Evolutionary conservation across 352 stramenopile genomes (phyloP).

Genomic region (Aphanomyces astaci): DNA sequence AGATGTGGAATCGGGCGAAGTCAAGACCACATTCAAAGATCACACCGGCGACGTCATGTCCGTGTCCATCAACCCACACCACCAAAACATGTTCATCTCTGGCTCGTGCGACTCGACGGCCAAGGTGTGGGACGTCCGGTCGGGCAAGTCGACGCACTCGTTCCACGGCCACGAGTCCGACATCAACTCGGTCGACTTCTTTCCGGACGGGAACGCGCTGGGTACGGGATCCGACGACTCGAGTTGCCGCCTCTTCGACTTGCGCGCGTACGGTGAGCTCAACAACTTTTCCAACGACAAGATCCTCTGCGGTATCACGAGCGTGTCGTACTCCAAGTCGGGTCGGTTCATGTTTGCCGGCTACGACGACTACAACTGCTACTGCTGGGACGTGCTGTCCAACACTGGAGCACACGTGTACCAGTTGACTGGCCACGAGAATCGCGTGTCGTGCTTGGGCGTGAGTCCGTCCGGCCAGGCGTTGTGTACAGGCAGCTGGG

Average conservation of each 20-base stretch:
- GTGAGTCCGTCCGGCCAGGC: conserved; percentile 93
- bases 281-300: conserved; percentile 96
- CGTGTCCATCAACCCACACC: conserved; percentile 91
- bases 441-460: conserved; percentile 95
- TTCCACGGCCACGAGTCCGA: conserved; percentile 97
- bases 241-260: conserved; percentile 95
- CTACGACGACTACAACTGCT: conserved; percentile 97
- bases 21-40: conserved; percentile 95
- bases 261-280: conserved; percentile 94
- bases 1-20: conserved; percentile 91
- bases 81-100: conserved; percentile 96
- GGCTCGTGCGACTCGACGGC: conserved; percentile 94
- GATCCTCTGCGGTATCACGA: conserved; percentile 96
- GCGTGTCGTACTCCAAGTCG: conserved; percentile 92
- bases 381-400: conserved; percentile 95
- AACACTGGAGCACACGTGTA: conserved; percentile 86
- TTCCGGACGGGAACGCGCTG: conserved; percentile 93
- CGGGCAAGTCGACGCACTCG: conserved; percentile 92
- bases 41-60: conserved; percentile 97
- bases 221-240: conserved; percentile 96
- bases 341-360: conserved; percentile 96
- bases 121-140: conserved; percentile 98
- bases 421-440: conserved; percentile 92
- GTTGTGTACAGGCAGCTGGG: conserved; percentile 97
- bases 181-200: conserved; percentile 98